phyloP scores from a whole-genome alignment of 2,329 filamentous ascomycete genomes.

The Trichoderma endophyticum region DNA sequence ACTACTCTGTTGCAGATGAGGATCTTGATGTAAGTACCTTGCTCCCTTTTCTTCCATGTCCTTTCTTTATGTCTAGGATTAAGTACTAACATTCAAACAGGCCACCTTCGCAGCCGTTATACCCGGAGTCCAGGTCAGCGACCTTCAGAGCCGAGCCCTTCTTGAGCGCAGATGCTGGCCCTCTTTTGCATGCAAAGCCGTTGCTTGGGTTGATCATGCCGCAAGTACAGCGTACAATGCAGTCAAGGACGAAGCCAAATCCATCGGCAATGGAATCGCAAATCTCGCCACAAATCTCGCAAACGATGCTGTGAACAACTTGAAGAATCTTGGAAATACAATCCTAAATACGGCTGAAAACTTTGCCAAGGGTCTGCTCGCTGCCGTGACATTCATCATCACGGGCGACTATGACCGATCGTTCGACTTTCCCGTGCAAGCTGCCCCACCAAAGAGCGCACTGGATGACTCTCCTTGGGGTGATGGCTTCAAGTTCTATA shows the following conservation, averaged over 20 bases:
- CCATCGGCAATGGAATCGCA: neutral
- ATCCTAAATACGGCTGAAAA: neutral
- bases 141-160: neutral
- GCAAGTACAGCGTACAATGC: neutral
- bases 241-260: neutral
- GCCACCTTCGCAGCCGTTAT: neutral
- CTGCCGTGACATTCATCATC: neutral
- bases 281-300: neutral
- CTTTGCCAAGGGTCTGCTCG: neutral
- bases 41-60: neutral
- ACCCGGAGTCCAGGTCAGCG: neutral
- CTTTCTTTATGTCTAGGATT: neutral
- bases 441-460: neutral
- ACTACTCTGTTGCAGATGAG: neutral
- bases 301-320: neutral
- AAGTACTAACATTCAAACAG: neutral
- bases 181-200: neutral
- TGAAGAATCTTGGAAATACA: neutral
- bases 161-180: neutral
- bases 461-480: conserved; percentile 7
- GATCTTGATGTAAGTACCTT: neutral
- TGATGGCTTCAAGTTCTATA: conserved; percentile 5
- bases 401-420: neutral
- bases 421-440: neutral
- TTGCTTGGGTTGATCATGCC: neutral